Percentiles rank a stretch among this genome's conserved stretches.
Conservation (phyloP, 2,329 filamentous ascomycete species). For the Beauveria sp. region DNA sequence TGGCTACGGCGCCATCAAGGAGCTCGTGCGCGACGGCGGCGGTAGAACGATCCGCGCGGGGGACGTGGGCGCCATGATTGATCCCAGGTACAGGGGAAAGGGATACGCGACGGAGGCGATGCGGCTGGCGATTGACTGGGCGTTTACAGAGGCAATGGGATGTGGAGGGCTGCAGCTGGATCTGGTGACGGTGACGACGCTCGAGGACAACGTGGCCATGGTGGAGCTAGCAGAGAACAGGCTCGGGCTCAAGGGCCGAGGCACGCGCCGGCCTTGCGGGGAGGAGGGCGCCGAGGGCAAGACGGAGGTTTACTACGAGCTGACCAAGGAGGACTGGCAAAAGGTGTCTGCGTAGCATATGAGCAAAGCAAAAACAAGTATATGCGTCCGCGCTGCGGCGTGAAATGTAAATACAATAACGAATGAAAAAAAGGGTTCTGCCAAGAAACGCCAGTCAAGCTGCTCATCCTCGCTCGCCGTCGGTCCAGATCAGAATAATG, state of each 20-base stretch:
- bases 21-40: constrained; percentile 14
- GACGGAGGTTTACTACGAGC: constrained; percentile 20
- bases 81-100: constrained; percentile 16
- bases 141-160: constrained; percentile 15
- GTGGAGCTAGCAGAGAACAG: constrained; percentile 17
- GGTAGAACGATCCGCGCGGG: constrained; percentile 16
- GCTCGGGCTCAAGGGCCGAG: constrained; percentile 17
- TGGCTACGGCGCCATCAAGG: constrained; percentile 23
- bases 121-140: constrained; percentile 20
- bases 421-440: not conserved
- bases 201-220: constrained; percentile 19
- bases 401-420: not conserved
- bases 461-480: constrained; percentile 1
- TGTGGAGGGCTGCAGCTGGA: constrained; percentile 23
- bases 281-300: constrained; percentile 7
- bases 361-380: not conserved
- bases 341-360: not conserved
- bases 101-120: constrained; percentile 22
- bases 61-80: constrained; percentile 22
- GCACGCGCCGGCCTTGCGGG: constrained; percentile 12
- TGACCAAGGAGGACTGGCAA: constrained; percentile 17
- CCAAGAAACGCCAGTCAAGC: not conserved
- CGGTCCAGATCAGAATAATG: constrained; percentile 34
- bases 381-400: not conserved
- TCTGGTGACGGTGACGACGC: constrained; percentile 20